Evolutionary conservation across 1,284 basidiomycete genomes (phyloP).

Genomic region (Ustilago crameri): DNA sequence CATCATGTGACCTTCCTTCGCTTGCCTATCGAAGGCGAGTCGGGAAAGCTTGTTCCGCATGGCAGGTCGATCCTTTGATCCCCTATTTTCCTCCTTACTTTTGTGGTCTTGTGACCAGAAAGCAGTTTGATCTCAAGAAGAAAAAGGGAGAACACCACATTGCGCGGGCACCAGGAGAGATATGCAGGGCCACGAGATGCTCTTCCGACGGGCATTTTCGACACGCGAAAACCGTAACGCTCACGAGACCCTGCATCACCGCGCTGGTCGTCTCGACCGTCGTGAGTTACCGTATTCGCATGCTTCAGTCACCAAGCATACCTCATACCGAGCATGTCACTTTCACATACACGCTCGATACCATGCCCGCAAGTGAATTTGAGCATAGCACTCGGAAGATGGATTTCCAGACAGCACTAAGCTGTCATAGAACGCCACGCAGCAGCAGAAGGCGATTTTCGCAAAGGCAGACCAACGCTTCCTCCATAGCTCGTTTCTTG

Average conservation of each 20-base stretch:
- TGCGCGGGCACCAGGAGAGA: too few species aligned
- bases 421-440: conserved; percentile 25
- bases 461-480: conserved; percentile 39
- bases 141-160: too few species aligned
- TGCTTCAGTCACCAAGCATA: too few species aligned
- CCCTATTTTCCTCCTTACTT: neutral
- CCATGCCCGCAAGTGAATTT: too few species aligned
- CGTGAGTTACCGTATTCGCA: too few species aligned
- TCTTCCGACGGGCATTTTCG: neutral
- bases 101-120: conserved; percentile 1
- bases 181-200: conserved; percentile 24
- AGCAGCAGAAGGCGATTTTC: conserved; percentile 38
- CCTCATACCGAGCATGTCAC: too few species aligned
- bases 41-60: neutral
- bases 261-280: too few species aligned
- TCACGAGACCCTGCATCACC: conserved; percentile 34
- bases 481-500: conserved; percentile 1
- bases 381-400: too few species aligned
- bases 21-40: neutral
- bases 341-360: too few species aligned
- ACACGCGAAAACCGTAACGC: neutral
- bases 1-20: neutral
- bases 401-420: too few species aligned
- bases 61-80: conserved; percentile 8
- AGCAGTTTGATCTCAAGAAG: neutral